Evolutionary conservation across 176 grass and related monocot species (phyloP).

Genomic region (Pontederia paniculata): DNA sequence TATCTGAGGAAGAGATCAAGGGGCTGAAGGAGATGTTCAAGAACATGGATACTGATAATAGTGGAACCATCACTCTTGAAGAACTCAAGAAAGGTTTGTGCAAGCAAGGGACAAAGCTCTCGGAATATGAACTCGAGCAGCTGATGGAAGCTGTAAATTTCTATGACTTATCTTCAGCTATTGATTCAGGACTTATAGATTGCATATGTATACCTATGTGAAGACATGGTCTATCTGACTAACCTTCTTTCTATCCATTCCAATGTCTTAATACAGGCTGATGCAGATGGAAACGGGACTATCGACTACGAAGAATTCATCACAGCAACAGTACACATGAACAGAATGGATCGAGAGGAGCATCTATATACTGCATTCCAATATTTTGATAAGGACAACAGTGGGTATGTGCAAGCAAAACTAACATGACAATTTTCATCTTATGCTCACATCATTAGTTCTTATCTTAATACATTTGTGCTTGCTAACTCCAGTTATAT

Average conservation of each 20-base stretch:
- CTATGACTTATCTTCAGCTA: conserved; percentile 1
- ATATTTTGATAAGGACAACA: conserved; percentile 9
- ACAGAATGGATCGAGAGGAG: conserved; percentile 13
- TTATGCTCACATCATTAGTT: background rate
- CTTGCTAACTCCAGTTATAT: background rate
- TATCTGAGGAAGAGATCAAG: conserved; percentile 81
- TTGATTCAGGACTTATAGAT: background rate
- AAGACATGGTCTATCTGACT: background rate
- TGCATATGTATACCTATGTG: background rate
- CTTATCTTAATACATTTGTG: background rate
- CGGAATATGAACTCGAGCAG: conserved; percentile 57
- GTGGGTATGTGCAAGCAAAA: background rate
- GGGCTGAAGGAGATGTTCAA: conserved; percentile 93
- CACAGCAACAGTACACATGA: conserved; percentile 12
- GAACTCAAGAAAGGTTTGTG: conserved; percentile 55
- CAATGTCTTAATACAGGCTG: background rate
- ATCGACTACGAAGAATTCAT: conserved; percentile 15
- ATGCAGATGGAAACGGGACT: conserved; percentile 13
- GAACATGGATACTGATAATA: conserved; percentile 75
- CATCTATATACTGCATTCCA: conserved; percentile 14
- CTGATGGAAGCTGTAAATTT: conserved; percentile 81
- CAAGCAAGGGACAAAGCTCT: conserved; percentile 62
- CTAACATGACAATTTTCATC: background rate
- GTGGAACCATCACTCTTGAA: conserved; percentile 69
- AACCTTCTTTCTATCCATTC: background rate